phyloP scores from a whole-genome alignment of 1,284 basidiomycete species.

The Vanrija sp. region DNA sequence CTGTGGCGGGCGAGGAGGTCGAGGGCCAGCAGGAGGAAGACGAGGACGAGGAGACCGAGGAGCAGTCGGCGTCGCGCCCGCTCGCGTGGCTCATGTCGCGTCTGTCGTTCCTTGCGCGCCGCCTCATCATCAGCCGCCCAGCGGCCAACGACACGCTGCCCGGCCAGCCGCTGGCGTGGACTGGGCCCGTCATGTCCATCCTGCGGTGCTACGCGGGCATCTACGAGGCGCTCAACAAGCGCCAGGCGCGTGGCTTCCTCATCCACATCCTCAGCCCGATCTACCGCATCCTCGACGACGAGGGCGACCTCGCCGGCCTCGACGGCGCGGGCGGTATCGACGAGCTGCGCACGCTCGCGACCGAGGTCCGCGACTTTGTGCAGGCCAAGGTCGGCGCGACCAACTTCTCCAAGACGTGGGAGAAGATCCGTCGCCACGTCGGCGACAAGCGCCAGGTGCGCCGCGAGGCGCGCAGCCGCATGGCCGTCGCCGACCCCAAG shows the following conservation, averaged over 20 bases:
- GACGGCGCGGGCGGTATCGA: slow-evolving; percentile 54
- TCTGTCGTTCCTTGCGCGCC: slow-evolving; percentile 75
- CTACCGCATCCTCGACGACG: slow-evolving; percentile 82
- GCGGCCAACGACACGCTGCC: slow-evolving; percentile 31
- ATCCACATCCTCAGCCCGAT: slow-evolving; percentile 81
- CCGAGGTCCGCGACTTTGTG: slow-evolving; percentile 82
- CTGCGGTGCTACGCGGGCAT: slow-evolving; percentile 95
- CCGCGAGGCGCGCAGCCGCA: slow-evolving; percentile 50
- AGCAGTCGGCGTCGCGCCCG: slow-evolving; percentile 54
- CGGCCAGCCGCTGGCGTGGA: slow-evolving; percentile 62
- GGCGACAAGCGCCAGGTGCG: slow-evolving; percentile 68
- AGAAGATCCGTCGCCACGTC: slow-evolving; percentile 68
- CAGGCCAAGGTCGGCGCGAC: slow-evolving; percentile 80
- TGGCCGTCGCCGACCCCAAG: slow-evolving; percentile 34
- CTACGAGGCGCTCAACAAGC: slow-evolving; percentile 62
- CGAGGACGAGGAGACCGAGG: slow-evolving; percentile 38
- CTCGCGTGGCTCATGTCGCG: slow-evolving; percentile 91
- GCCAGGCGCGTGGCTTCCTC: slow-evolving; percentile 63
- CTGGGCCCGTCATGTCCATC: slow-evolving; percentile 70
- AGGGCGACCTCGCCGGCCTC: slow-evolving; percentile 60
- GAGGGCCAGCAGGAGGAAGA: slow-evolving; percentile 37
- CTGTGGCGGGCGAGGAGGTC: slow-evolving; percentile 38
- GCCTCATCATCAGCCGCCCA: slow-evolving; percentile 50
- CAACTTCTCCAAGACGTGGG: slow-evolving; percentile 73
- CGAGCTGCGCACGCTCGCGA: slow-evolving; percentile 73